Conservation (phyloP, 495 filamentous ascomycete species). For the Neurospora sublineolata region DNA sequence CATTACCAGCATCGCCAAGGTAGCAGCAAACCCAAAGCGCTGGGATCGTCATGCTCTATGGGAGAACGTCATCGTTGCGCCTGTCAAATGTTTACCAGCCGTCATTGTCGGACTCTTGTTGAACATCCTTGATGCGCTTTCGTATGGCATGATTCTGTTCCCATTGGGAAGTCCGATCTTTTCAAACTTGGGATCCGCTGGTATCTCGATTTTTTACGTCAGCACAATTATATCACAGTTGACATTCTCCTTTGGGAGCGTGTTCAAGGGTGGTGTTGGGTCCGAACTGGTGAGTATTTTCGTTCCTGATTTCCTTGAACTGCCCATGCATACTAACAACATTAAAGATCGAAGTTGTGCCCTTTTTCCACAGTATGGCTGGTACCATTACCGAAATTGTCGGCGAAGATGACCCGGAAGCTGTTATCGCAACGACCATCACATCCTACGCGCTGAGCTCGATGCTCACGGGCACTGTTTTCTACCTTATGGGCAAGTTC, state of each 20-base stretch:
- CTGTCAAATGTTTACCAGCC: constrained; percentile 62
- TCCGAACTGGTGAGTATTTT: constrained; percentile 68
- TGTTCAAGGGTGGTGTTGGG: constrained; percentile 84
- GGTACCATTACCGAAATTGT: constrained; percentile 70
- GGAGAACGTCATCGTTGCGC: constrained; percentile 51
- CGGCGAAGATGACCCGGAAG: constrained; percentile 67
- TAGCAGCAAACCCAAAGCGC: constrained; percentile 46
- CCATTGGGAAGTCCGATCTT: constrained; percentile 80
- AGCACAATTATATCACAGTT: constrained; percentile 92
- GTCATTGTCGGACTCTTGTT: constrained; percentile 80
- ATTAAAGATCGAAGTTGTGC: constrained; percentile 79
- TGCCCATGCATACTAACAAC: constrained; percentile 2
- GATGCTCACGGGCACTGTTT: constrained; percentile 78
- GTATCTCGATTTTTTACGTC: constrained; percentile 97
- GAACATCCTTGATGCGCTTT: constrained; percentile 87
- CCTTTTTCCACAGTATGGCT: constrained; percentile 96
- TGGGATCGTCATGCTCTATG: constrained; percentile 61
- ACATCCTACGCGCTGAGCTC: constrained; percentile 84
- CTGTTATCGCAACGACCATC: constrained; percentile 86
- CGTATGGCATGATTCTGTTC: constrained; percentile 95
- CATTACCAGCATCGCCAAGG: constrained; percentile 5
- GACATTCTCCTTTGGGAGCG: constrained; percentile 80
- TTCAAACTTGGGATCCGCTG: constrained; percentile 70
- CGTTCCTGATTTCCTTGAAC: background rate
- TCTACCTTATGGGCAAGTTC: constrained; percentile 79